Base-by-base conservation (phyloP, 2,329 filamentous ascomycete genomes). In the Talaromyces sp. region DNA sequence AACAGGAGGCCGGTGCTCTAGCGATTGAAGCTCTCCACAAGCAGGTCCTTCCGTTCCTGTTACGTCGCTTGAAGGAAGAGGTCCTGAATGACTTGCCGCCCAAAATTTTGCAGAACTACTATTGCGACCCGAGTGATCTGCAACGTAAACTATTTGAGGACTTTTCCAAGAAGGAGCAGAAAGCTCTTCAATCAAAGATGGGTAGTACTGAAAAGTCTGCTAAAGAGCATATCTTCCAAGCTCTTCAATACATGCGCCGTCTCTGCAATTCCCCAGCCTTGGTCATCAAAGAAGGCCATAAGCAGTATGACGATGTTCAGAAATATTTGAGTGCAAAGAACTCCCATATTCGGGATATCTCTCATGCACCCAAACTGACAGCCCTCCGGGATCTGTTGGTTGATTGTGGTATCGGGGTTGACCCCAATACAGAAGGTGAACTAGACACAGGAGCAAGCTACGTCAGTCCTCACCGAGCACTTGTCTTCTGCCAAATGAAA, bases 401-500 rank as follows among this genome's bases (percentile, higher is more conserved):
- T n/a, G 95, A 99, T 75, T 99, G 94, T 68, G 95, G 95, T 58
- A 99, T 99, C 67, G 94, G 94, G 33, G 82, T 88, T 39, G 86
- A 91, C 61, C 83, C 84, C 33, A 64, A 69, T 9, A 66, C 71
- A 15, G 81, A 82, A 63, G 78, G 78, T 19, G 79, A 81, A 41
- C 71, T 88, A 11, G 81, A 81, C 15, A 79, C 82, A 1, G 83
- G 81, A 59, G 81, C 83, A 52, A 84, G 90, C 72, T 95, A 92
- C 40, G 95, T 99, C 71, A 96, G 94, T 61, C 94, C 93, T 31
- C 94, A 99, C 71, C 89, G 94, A 45, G 95, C 94, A 0, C 84
- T 99, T 28, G 89, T 99, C 64, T 99, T 99, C 80, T 99, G 94
- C 68, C 94, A 99, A 73, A 97, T 99, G 91, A 99, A 99, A 76